Evolutionary conservation across 2,329 filamentous ascomycete species (phyloP).

Genomic region (Fusarium sp.): DNA sequence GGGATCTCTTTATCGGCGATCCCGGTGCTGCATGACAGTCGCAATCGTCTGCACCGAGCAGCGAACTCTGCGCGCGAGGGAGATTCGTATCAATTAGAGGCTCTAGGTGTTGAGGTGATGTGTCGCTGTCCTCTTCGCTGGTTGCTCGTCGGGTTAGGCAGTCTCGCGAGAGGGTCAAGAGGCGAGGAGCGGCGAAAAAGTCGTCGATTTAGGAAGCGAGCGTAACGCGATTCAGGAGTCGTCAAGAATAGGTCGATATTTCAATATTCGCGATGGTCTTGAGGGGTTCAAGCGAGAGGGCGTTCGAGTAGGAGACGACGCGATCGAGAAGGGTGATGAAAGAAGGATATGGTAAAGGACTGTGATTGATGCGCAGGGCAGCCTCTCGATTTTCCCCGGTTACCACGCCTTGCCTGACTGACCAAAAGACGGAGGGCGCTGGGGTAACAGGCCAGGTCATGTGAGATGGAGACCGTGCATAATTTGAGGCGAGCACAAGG

Average conservation of each 20-base stretch:
- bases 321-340: constrained; percentile 33
- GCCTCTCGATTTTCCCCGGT: constrained; percentile 33
- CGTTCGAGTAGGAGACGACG: constrained; percentile 18
- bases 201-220: constrained; percentile 7
- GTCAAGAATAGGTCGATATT: background rate
- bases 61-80: constrained; percentile 22
- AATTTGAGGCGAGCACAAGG: constrained; percentile 19
- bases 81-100: constrained; percentile 9
- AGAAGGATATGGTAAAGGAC: constrained; percentile 23
- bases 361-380: constrained; percentile 35
- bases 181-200: constrained; percentile 14
- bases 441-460: constrained; percentile 46
- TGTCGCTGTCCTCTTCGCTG: background rate
- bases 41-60: constrained; percentile 38
- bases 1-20: constrained; percentile 23
- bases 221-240: constrained; percentile 20
- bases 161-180: constrained; percentile 4
- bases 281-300: background rate
- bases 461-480: constrained; percentile 45
- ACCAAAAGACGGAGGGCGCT: constrained; percentile 15
- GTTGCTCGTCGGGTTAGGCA: background rate
- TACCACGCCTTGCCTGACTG: constrained; percentile 9
- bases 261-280: constrained; percentile 7
- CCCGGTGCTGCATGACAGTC: constrained; percentile 37
- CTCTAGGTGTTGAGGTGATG: background rate